A percentile compares a stretch with the other conserved stretches of the same genome.
These are phyloP conservation scores for Aegilops umbellulata DNA, from an alignment of 176 grass and related monocot species.

Conservation along the genomic window DNA sequence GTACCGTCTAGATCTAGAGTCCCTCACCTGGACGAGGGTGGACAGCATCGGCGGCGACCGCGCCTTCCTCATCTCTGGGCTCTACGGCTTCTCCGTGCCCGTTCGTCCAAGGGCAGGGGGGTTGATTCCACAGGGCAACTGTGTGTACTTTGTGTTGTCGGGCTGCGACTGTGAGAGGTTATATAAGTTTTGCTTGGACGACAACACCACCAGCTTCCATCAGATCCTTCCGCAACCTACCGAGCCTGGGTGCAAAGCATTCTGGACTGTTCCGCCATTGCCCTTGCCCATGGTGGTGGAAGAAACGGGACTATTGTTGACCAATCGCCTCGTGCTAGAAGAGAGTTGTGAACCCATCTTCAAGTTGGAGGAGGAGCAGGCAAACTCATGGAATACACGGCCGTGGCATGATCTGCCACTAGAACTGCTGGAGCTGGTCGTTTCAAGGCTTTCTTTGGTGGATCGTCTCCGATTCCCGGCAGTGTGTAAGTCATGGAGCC, in stretches of 20 bases:
- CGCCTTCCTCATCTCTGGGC: background rate
- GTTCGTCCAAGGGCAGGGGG: background rate
- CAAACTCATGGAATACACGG: background rate
- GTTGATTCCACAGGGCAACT: background rate
- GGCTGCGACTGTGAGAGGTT: background rate
- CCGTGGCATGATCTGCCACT: background rate
- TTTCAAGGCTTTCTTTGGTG: too few species aligned
- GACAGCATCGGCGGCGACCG: background rate
- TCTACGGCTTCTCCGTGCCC: background rate
- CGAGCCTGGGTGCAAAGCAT: background rate
- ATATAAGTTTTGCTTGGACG: background rate
- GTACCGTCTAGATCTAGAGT: background rate
- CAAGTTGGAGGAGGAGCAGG: background rate
- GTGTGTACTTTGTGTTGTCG: background rate
- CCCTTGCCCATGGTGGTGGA: background rate
- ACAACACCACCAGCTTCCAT: background rate
- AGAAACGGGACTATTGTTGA: background rate
- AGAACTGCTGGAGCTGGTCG: too few species aligned
- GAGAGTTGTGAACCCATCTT: background rate
- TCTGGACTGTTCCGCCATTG: background rate
- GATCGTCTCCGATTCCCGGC: background rate
- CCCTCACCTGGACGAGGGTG: background rate
- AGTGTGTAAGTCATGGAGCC: conserved; percentile 2
- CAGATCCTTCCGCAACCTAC: background rate
- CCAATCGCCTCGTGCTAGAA: background rate